phyloP scores from a whole-genome alignment of 495 filamentous ascomycete species.

The Lophiostoma macrostomum region DNA sequence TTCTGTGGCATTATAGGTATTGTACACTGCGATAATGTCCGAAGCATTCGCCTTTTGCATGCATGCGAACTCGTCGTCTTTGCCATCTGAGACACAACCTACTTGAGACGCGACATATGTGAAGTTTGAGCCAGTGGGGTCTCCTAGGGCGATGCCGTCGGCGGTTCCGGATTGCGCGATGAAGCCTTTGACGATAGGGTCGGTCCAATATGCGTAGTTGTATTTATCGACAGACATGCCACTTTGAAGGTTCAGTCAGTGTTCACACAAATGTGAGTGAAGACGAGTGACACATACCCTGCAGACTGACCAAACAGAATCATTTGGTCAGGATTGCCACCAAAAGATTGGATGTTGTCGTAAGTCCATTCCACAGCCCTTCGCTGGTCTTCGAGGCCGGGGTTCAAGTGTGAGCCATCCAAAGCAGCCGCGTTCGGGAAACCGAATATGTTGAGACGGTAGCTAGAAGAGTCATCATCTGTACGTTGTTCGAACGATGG shows the following conservation, averaged over 20 bases:
- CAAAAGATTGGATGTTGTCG: slow-evolving; percentile 30
- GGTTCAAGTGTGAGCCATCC: slow-evolving; percentile 25
- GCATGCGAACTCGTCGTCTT: slow-evolving; percentile 1
- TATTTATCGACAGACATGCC: neutral
- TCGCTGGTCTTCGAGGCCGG: slow-evolving; percentile 25
- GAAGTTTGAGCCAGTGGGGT: neutral
- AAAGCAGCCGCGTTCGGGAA: neutral
- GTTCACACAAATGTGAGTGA: neutral
- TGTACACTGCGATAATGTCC: neutral
- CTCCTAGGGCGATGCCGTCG: neutral
- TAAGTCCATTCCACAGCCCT: slow-evolving; percentile 29
- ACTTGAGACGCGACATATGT: neutral
- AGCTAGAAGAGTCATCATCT: neutral
- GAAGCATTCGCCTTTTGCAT: neutral
- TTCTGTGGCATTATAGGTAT: neutral
- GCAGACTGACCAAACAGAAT: slow-evolving; percentile 43
- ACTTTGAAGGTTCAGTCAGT: neutral
- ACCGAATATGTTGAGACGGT: neutral
- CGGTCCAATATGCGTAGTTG: neutral
- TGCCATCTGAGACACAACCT: neutral
- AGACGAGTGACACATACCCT: slow-evolving; percentile 36
- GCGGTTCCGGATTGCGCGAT: neutral
- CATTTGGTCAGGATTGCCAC: slow-evolving; percentile 30
- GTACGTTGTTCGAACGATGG: neutral
- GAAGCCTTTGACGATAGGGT: slow-evolving; percentile 1